Evolutionary conservation across 1,139 yeast species (phyloP).

Genomic region (Debaryomycetaceae sp.): DNA sequence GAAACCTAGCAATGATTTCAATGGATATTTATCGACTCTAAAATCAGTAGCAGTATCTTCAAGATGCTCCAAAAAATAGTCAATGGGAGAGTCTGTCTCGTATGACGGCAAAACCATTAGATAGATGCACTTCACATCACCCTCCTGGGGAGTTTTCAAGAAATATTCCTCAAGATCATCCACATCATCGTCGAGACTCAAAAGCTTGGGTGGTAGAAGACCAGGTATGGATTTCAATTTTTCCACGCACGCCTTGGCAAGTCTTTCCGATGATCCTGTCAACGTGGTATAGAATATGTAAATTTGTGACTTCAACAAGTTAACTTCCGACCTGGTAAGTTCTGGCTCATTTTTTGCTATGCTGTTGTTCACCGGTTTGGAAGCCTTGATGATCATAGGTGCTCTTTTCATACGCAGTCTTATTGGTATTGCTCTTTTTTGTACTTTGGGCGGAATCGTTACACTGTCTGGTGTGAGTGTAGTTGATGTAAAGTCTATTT

Average conservation of each 20-base stretch:
- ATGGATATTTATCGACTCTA: constrained; percentile 78
- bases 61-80: constrained; percentile 77
- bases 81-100: constrained; percentile 90
- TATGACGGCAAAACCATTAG: constrained; percentile 82
- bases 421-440: constrained; percentile 20
- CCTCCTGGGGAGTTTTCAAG: constrained; percentile 52
- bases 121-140: constrained; percentile 51
- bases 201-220: constrained; percentile 48
- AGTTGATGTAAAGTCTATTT: constrained; percentile 44
- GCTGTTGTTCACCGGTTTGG: constrained; percentile 20
- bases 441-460: constrained; percentile 2
- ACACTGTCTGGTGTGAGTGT: constrained; percentile 21
- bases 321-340: constrained; percentile 29
- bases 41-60: constrained; percentile 82
- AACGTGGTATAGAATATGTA: constrained; percentile 78
- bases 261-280: constrained; percentile 76
- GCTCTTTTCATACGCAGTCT: constrained; percentile 25
- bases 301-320: constrained; percentile 44
- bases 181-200: constrained; percentile 75
- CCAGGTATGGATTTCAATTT: constrained; percentile 28
- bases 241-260: constrained; percentile 52
- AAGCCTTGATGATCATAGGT: constrained; percentile 41
- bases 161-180: constrained; percentile 85
- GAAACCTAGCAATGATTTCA: constrained; percentile 66
- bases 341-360: constrained; percentile 17